Conservation (phyloP, 208 protist species). For the Crithidia thermophila region DNA sequence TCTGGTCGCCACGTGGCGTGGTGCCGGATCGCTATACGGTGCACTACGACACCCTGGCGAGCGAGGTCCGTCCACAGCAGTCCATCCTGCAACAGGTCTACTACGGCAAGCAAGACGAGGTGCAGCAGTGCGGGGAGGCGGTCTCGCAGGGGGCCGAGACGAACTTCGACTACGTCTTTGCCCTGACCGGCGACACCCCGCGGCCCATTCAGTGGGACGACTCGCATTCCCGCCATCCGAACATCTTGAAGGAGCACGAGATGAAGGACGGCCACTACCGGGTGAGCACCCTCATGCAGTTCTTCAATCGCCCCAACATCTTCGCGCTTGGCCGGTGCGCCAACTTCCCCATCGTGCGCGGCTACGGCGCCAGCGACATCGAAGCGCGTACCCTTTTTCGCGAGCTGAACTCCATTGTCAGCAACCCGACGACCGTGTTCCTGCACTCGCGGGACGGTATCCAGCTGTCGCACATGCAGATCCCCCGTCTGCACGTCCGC, state of each 20-base stretch:
- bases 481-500: conserved; percentile 74
- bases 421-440: conserved; percentile 68
- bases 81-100: conserved; percentile 80
- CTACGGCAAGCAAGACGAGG: conserved; percentile 56
- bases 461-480: conserved; percentile 52
- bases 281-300: conserved; percentile 84
- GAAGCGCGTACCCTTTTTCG: conserved; percentile 78
- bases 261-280: conserved; percentile 79
- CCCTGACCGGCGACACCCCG: conserved; percentile 69
- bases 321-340: conserved; percentile 79
- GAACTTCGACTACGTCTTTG: conserved; percentile 87
- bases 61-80: conserved; percentile 43
- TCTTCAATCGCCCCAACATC: conserved; percentile 76
- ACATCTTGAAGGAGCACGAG: conserved; percentile 76
- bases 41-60: conserved; percentile 58
- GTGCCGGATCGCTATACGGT: conserved; percentile 48
- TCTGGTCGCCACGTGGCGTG: conserved; percentile 13
- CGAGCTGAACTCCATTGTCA: conserved; percentile 68
- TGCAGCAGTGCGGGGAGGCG: conserved; percentile 37
- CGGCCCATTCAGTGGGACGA: conserved; percentile 47
- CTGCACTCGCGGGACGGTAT: conserved; percentile 66
- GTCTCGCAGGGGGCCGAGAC: conserved; percentile 33
- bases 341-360: conserved; percentile 64
- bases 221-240: conserved; percentile 33
- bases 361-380: conserved; percentile 81